Evolutionary conservation across 148 eudicot genomes (phyloP), one percentile per base, ranked within the genome.

Genomic region (Dianthus caryophyllus): DNA sequence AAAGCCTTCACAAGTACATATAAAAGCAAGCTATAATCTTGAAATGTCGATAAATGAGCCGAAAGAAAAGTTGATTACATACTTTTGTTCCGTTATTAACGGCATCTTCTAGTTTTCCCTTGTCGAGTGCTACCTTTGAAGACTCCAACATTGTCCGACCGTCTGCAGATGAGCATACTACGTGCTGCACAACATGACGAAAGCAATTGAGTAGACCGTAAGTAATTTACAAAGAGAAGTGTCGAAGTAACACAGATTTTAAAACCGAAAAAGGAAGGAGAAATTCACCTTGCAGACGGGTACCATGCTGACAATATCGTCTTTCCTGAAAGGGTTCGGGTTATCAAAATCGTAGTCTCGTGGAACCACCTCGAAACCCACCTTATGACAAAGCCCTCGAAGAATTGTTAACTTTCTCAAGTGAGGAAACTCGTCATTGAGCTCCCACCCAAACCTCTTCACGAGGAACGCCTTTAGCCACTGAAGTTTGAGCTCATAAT

Each of bases 91-190:
- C 99, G 66, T 77, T 82, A 65, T 75, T 88, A 52, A 95, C 99
- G 75, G 99, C 97, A 75, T 95, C 99, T 80, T 95, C 99, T 53
- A 90, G 77, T 77, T 95, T 94, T 66, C 99, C 99, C 77, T 95
- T 95, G 80, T 95, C 99, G 48, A 94, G 80, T 15, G 98, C 97
- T 72, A 86, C 83, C 81, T 94, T 94, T 31, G 98, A 90, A 15
- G 97, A 91, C 73, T 95, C 99, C 76, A 95, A 72, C 21, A 90
- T 67, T 58, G 82, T 85, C 71, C 99, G 80, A 43, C 97, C 99
- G 77, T 95, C 99, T 25, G 91, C 96, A 79, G 99, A 95, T 48
- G 89, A 86, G 81, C 90, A 90, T 67, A 84, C 88, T 22, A 95
- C 97, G 77, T 95, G 90, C 99, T 95, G 83, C 59, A 70, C 22